phyloP scores from a whole-genome alignment of 2,329 filamentous ascomycete species.

The Penicillium occitanis region DNA sequence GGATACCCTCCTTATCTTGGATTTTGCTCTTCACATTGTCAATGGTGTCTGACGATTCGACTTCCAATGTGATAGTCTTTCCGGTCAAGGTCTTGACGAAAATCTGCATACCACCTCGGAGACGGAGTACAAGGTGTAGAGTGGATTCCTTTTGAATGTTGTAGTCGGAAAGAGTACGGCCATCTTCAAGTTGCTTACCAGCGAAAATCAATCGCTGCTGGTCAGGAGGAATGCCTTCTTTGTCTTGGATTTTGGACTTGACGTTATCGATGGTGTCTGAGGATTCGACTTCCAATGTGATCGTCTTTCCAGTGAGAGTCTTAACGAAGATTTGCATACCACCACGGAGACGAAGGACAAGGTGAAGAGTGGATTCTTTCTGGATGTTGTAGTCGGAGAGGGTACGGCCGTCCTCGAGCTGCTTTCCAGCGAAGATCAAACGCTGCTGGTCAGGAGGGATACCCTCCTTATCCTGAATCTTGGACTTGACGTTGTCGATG shows the following conservation, averaged over 20 bases:
- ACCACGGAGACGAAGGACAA: constrained; percentile 83
- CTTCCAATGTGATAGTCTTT: constrained; percentile 68
- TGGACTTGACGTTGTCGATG: constrained; percentile 23
- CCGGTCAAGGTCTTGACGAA: constrained; percentile 81
- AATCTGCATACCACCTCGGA: constrained; percentile 81
- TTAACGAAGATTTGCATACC: constrained; percentile 65
- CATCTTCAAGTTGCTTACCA: constrained; percentile 22
- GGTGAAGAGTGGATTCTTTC: constrained; percentile 83
- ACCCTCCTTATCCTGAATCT: constrained; percentile 84
- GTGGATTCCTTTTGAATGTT: constrained; percentile 95
- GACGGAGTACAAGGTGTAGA: constrained; percentile 74
- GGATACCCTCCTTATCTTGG: constrained; percentile 79
- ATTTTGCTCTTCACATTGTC: constrained; percentile 72
- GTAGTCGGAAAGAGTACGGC: constrained; percentile 72
- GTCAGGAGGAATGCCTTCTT: constrained; percentile 86
- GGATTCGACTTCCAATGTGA: constrained; percentile 86
- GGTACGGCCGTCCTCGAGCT: constrained; percentile 91
- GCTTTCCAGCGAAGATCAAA: constrained; percentile 93
- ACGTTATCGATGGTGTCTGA: constrained; percentile 93
- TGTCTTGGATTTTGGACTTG: constrained; percentile 81
- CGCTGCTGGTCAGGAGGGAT: constrained; percentile 96
- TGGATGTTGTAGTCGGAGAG: constrained; percentile 94
- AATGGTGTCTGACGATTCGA: constrained; percentile 67
- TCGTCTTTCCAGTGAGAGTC: constrained; percentile 77
- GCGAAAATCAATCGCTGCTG: constrained; percentile 23